Conservation (phyloP, 2,329 filamentous ascomycete genomes). For the Paecilomyces fulvus region DNA sequence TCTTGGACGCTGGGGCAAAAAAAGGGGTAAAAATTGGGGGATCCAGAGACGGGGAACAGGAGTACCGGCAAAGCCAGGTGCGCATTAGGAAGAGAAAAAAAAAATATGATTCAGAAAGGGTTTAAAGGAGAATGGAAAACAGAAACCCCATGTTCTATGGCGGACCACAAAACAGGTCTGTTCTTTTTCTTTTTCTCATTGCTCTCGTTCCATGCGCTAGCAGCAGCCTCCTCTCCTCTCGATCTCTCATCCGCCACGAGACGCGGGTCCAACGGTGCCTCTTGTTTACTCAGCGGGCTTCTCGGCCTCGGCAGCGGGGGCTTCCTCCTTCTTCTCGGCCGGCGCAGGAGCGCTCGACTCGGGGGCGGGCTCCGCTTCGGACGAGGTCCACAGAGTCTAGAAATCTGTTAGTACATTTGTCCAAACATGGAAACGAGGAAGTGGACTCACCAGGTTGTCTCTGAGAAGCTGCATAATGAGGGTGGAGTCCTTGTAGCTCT, state of each 20-base stretch:
- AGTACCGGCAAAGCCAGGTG: constrained; percentile 1
- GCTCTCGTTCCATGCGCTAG: constrained; percentile 4
- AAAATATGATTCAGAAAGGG: not conserved
- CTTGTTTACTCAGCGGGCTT: constrained; percentile 38
- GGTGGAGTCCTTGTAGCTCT: constrained; percentile 98
- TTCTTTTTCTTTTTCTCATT: constrained; percentile 1
- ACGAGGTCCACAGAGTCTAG: constrained; percentile 98
- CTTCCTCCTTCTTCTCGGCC: constrained; percentile 35
- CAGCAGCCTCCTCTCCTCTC: constrained; percentile 5
- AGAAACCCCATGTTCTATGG: not conserved
- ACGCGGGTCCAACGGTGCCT: constrained; percentile 12
- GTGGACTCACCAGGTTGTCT: constrained; percentile 73
- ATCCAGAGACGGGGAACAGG: constrained; percentile 1
- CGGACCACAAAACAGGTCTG: not conserved
- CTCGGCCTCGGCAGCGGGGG: constrained; percentile 31
- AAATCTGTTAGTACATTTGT: constrained; percentile 18
- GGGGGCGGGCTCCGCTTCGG: constrained; percentile 79
- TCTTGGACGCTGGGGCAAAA: not conserved
- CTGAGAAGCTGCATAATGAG: constrained; percentile 98
- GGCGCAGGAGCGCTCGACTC: constrained; percentile 34
- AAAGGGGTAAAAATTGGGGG: not conserved
- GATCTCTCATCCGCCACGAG: constrained; percentile 9
- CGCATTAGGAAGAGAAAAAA: not conserved
- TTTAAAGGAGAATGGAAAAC: constrained; percentile 3
- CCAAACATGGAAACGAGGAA: not conserved